These are phyloP conservation scores for Phyllosticta citribraziliensis DNA, from an alignment of 2,329 filamentous ascomycete genomes.

Conservation along the genomic window DNA sequence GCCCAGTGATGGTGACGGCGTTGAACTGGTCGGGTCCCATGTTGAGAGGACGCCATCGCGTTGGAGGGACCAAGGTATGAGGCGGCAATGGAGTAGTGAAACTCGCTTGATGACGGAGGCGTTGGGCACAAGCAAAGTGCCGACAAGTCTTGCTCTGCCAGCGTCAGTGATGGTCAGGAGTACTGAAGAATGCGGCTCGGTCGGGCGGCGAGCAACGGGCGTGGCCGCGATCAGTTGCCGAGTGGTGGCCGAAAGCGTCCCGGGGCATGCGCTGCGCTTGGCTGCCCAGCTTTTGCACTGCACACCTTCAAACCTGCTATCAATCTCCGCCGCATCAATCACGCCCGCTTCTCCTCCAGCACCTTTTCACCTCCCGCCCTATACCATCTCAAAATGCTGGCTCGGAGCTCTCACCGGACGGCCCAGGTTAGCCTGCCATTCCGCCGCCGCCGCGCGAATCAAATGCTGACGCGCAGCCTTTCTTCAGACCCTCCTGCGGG, in stretches of 20 bases:
- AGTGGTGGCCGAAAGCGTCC: conserved; percentile 9
- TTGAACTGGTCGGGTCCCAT: not conserved
- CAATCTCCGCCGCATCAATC: conserved; percentile 8
- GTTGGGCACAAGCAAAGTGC: not conserved
- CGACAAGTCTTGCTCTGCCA: not conserved
- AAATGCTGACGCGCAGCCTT: conserved; percentile 18
- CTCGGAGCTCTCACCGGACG: conserved; percentile 35
- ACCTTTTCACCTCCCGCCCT: conserved; percentile 2
- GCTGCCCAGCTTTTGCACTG: conserved; percentile 7
- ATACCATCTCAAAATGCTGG: conserved; percentile 27
- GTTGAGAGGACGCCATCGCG: too few relatives aligned
- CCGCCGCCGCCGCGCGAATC: not conserved
- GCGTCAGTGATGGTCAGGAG: not conserved
- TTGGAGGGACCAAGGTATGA: too few relatives aligned
- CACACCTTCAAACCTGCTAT: not conserved
- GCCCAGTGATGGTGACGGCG: not conserved
- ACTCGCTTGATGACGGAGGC: too few relatives aligned
- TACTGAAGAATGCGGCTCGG: not conserved
- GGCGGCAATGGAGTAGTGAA: too few relatives aligned
- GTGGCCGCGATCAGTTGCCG: conserved; percentile 8
- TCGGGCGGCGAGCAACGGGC: not conserved
- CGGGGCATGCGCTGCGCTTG: not conserved
- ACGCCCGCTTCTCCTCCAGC: conserved; percentile 4
- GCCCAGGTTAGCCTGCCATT: conserved; percentile 32
- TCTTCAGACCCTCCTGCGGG: conserved; percentile 46